Base-by-base conservation (phyloP, 768 basidiomycete species). In the Boletus reticulatus region DNA sequence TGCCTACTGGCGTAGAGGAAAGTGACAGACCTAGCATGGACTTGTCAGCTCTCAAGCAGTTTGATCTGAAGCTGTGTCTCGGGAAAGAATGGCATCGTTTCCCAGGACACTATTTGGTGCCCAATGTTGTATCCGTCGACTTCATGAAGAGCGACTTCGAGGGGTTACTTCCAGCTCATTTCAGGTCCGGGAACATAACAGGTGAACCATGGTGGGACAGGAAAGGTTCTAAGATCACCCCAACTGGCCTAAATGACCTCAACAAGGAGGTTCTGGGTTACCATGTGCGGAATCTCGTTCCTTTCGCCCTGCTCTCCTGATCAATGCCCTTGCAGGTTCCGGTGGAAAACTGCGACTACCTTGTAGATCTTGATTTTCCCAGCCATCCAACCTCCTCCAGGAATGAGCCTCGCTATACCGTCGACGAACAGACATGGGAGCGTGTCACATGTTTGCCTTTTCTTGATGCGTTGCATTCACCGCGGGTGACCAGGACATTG, bases 31-130 rank as follows among this genome's bases (percentile, higher is more conserved):
- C 73, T 37, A 78, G 77, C 36, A 77, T 94, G 37, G 87, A 92
- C 66, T 77, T 92, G 27, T 71, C 85, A 1, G 84, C 82, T 0
- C 76, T 98, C 65, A 78, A 77, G 53, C 76, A 82, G 13, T 84
- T 94, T 63, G 81, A 85, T 53, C 73, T 98, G 54, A 83, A 78
- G 29, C 67, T 99, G 2, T 99, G 97, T 73, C 78, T 89, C 48
- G 92, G 88, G 46, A 95, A 94, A 70, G 97, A 99, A 73, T 99
- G 97, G 97, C 78, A 98, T 67, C 82, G 96, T 22, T 99, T 94
- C 78, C 91, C 94, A 4, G 84, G 92, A 4, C 88, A 89, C 68
- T 98, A 89, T 71, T 80, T 96, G 46, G 80, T 98, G 20, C 94
- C 95, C 2, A 82, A 87, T 55, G 89, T 84, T 27, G 75, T 98